Base-by-base conservation (phyloP, 768 basidiomycete species). In the Dentipellis fragilis region DNA sequence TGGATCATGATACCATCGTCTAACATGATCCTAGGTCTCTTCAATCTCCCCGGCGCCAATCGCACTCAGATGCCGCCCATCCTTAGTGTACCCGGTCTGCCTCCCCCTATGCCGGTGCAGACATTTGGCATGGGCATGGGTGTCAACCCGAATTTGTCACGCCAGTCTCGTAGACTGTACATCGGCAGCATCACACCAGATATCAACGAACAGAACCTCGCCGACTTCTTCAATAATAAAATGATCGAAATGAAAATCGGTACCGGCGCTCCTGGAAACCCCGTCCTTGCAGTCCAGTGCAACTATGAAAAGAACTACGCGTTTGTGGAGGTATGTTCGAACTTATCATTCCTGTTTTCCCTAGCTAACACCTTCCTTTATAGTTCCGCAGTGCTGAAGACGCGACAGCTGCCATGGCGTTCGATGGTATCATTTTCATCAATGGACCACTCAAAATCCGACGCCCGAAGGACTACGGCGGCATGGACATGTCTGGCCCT, bases 301-400 rank as follows among this genome's bases (percentile, higher is more conserved):
- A 97, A 97, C 66, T 93, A 93, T 64, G 96, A 98, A 71, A 99
- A 98, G 77, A 93, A 92, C 64, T 99, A 97, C 67, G 96, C 96
- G 1, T 99, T 97, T 67, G 89, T 98, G 52, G 96, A 99, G 78
- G 95, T 95, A 67, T 59, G 77, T 65, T 39, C 37, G 10, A 17
- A 17, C 48, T 38, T n/a, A 3, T 54, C 21, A 35, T 36, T 55
- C 40, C 42, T 49, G 12, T 35, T 9, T 14, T 23, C 22, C 2
- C 8, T 23, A 35, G 17, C 14, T 49, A 22, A 11, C 14, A 40
- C 61, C 54, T 22, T 54, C 59, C 17, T 42, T 29, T 42, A 57
- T 64, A 98, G 95, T 98, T 98, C 79, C 93, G 95, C 56, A 94
- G 90, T 59, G 86, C 93, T 9, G 91, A 97, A 66, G 95, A 98